Evolutionary conservation across 192 early-diverging fungal species (phyloP).

Genomic region (Backusella mclennaniae): DNA sequence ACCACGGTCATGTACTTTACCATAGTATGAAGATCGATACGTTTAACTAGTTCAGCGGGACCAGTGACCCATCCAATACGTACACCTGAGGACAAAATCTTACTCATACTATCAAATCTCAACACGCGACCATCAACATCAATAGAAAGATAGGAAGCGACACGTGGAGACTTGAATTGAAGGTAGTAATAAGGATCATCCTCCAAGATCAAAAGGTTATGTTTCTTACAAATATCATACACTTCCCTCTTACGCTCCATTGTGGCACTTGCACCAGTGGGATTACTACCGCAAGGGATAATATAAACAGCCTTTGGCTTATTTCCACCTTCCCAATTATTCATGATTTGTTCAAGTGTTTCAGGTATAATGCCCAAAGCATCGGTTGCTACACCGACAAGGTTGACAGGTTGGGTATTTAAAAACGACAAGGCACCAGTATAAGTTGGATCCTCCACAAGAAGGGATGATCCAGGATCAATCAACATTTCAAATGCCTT

Average conservation of each 20-base stretch:
- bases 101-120: slow-evolving; percentile 91
- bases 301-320: slow-evolving; percentile 60
- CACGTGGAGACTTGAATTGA: slow-evolving; percentile 51
- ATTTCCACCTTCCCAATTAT: slow-evolving; percentile 37
- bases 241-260: slow-evolving; percentile 73
- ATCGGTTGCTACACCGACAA: slow-evolving; percentile 46
- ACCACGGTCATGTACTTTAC: slow-evolving; percentile 18
- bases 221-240: slow-evolving; percentile 72
- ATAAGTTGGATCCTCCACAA: slow-evolving; percentile 55
- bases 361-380: slow-evolving; percentile 61
- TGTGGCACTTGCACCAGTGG: slow-evolving; percentile 82
- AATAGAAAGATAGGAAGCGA: slow-evolving; percentile 80
- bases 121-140: slow-evolving; percentile 88
- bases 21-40: slow-evolving; percentile 76
- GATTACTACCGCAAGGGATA: slow-evolving; percentile 89
- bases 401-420: slow-evolving; percentile 42
- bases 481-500: slow-evolving; percentile 58
- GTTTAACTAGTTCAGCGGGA: slow-evolving; percentile 65
- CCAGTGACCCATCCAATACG: slow-evolving; percentile 82
- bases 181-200: slow-evolving; percentile 97
- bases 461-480: slow-evolving; percentile 42
- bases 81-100: slow-evolving; percentile 85
- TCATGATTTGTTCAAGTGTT: slow-evolving; percentile 48
- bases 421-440: slow-evolving; percentile 47
- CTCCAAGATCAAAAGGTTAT: slow-evolving; percentile 86